Percentiles rank a stretch among this genome's conserved stretches.
These are phyloP conservation scores for Collybiopsis luxurians DNA, from an alignment of 768 basidiomycete species.

Conservation along the genomic window DNA sequence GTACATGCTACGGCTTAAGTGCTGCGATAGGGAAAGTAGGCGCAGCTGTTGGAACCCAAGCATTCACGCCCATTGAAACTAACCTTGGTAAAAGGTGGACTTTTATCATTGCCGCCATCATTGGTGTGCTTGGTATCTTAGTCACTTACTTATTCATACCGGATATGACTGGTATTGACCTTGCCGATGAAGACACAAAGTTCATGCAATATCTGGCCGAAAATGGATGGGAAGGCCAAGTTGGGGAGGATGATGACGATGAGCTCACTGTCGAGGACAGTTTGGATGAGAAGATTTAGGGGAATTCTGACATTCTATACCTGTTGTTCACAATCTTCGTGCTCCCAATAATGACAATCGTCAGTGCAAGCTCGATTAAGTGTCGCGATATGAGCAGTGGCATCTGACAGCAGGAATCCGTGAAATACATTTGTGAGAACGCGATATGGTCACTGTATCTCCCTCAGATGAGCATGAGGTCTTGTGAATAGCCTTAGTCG, in stretches of 20 bases:
- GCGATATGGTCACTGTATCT: no score
- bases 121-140: slow-evolving; percentile 58
- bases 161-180: slow-evolving; percentile 64
- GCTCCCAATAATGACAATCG: no score
- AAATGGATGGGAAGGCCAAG: slow-evolving; percentile 71
- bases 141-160: slow-evolving; percentile 68
- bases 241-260: slow-evolving; percentile 32
- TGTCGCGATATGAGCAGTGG: no score
- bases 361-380: no score
- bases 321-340: no score
- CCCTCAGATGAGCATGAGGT: no score
- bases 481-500: no score
- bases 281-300: slow-evolving; percentile 4
- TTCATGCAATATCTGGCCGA: slow-evolving; percentile 59
- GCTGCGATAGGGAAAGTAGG: slow-evolving; percentile 63
- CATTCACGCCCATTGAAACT: slow-evolving; percentile 68
- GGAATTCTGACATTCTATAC: no score
- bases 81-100: slow-evolving; percentile 73
- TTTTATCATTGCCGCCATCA: slow-evolving; percentile 68
- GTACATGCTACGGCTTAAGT: slow-evolving; percentile 68
- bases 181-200: slow-evolving; percentile 61
- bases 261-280: background rate
- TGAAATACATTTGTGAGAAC: no score
- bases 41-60: slow-evolving; percentile 70
- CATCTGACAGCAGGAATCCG: no score